Base-by-base conservation (phyloP, 345 rosid genomes). In the Microthlaspi erraticum region DNA sequence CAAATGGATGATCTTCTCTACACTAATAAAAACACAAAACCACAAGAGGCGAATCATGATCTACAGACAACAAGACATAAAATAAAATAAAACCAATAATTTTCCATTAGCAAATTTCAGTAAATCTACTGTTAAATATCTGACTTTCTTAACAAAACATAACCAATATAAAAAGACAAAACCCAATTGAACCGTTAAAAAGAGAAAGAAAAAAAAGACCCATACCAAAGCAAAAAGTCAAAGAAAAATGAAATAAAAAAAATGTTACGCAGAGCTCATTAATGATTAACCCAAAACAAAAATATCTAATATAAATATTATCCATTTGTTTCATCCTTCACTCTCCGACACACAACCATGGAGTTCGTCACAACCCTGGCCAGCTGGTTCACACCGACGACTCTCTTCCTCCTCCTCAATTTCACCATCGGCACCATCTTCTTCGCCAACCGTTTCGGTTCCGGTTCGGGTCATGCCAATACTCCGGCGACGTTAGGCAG, bases 351-450 rank as follows among this genome's bases (percentile, higher is more conserved):
- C 68, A 53, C 57, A 60, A 60, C 67, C 2, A 76, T 76, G 79
- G 75, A 70, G 67, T 58, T 42, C 13, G 12, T 70, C 49, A 70
- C 76, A 64, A 76, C 19, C 38, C 8, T 76, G 59, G 63, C 83
- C 45, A 80, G 57, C 78, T 77, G 80, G 81, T 73, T 77, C 1
- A 72, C 83, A 0, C 81, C 83, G 26, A 60, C 78, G 26, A 68
- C 77, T 77, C 83, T 80, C 65, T 80, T 80, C 81, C 46, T 80
- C 81, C 66, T 80, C 59, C 78, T 80, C 52, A 80, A 80, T 17
- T 23, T 77, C 73, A 66, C 76, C 3, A 73, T 80, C 48, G 81
- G 61, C 51, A 69, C 81, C 64, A 68, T 80, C 39, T 73, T 72
- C 63, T 29, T 80, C 70, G 26, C 74, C 19, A 77, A 69, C 39